Conservation (phyloP, 2,329 filamentous ascomycete genomes). For the Neofusicoccum umdonicola region DNA sequence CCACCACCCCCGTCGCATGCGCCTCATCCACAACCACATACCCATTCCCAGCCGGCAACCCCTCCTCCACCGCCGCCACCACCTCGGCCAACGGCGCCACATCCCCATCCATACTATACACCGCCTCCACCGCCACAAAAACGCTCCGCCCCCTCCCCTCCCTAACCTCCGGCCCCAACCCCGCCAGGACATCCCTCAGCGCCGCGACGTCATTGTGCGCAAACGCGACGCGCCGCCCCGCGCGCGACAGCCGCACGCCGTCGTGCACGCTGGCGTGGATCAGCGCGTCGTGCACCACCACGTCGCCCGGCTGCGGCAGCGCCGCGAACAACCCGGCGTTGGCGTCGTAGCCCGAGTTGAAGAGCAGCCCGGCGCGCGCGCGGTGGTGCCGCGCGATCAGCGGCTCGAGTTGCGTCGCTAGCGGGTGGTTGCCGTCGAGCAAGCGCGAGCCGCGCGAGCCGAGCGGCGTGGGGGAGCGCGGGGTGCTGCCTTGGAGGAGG, state of each 20-base stretch:
- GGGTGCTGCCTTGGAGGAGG: constrained; percentile 37
- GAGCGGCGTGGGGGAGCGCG: constrained; percentile 29
- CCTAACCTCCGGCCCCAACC: constrained; percentile 24
- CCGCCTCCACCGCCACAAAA: constrained; percentile 34
- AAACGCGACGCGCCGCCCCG: constrained; percentile 48
- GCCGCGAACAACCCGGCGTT: constrained; percentile 49
- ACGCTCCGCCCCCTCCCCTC: constrained; percentile 36
- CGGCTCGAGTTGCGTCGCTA: constrained; percentile 58
- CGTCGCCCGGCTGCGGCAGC: constrained; percentile 47
- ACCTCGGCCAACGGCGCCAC: constrained; percentile 63
- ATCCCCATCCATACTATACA: constrained; percentile 82
- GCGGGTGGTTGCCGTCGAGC: constrained; percentile 63
- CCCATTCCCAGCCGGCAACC: constrained; percentile 58
- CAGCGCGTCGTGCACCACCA: constrained; percentile 69
- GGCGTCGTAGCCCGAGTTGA: constrained; percentile 56
- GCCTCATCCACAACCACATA: constrained; percentile 68
- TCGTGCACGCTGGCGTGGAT: constrained; percentile 79
- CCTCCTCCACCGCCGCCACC: constrained; percentile 54
- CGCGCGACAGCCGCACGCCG: constrained; percentile 65
- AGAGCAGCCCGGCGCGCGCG: constrained; percentile 57
- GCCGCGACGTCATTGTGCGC: constrained; percentile 54
- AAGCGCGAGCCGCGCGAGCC: constrained; percentile 61
- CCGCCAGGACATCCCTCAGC: constrained; percentile 31
- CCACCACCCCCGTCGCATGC: constrained; percentile 65
- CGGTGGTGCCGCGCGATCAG: constrained; percentile 61